Evolutionary conservation across 148 eudicot genomes (phyloP), one percentile per base, ranked within the genome.

Genomic region (Salicornia ramosissima): DNA sequence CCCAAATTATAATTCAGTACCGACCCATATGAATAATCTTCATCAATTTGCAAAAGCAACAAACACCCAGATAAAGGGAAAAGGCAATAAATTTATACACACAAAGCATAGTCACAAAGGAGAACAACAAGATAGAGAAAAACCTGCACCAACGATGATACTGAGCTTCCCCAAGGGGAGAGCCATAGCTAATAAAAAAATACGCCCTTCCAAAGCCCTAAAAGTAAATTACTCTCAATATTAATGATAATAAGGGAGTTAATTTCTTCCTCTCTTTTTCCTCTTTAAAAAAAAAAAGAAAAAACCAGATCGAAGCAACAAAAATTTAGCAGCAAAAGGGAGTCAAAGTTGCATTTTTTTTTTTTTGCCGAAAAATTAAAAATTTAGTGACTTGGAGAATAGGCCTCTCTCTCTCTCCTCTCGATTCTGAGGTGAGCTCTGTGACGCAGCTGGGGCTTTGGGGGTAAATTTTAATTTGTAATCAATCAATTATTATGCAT

Each of bases 121-220:
- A 66, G 22, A 68, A 16, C 56, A 25, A 52, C 55, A 49, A 42
- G 29, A 47, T 55, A 28, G 31, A 21, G n/a, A 40, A 31, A 53
- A 15, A 90, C 98, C 96, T 83, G 98, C 98, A 65, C 98, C 98
- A 64, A 90, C 73, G 77, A 93, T 80, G 72, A 93, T 68, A 39
- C 84, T 77, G 68, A 93, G 88, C 84, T 93, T 93, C 62, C 92
- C 98, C 18, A 90, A 61, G 50, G 91, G 75, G 39, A 92, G 85
- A 43, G 95, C 85, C 98, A 93, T 93, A 34, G 70, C 29, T 60
- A 24, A n/a, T 24, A 61, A 71, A 68, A 74, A 31, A n/a, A n/a
- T n/a, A n/a, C n/a, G n/a, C 73, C 67, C 67, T 12, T 55, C 55
- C 69, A 76, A 76, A 60, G 78, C 80, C 74, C 55, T 24, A 14